These are phyloP conservation scores for Zygosaccharomyces pseudobailii DNA, from an alignment of 1,139 yeast genomes.

Conservation along the genomic window DNA sequence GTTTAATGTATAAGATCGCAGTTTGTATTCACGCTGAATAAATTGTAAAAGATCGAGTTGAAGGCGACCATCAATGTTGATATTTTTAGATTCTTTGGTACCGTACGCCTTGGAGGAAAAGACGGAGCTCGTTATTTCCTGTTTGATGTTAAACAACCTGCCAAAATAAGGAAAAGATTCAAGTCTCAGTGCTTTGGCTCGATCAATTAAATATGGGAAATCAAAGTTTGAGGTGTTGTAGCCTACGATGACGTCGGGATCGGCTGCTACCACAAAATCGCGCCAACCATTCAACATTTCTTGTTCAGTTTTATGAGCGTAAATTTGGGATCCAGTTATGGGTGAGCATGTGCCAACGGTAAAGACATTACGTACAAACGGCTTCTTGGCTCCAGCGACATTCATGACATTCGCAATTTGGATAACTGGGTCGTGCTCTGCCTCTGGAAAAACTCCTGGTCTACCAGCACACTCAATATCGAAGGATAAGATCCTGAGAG, in stretches of 20 bases:
- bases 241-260: conserved; percentile 96
- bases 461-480: conserved; percentile 99
- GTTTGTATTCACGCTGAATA: conserved; percentile 88
- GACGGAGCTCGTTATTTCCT: conserved; percentile 73
- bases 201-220: conserved; percentile 83
- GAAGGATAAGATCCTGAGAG: conserved; percentile 85
- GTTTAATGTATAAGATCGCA: conserved; percentile 90
- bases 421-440: conserved; percentile 88
- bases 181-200: conserved; percentile 72
- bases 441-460: conserved; percentile 93
- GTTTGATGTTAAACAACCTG: conserved; percentile 59
- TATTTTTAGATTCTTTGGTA: conserved; percentile 85
- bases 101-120: conserved; percentile 97
- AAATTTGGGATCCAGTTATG: conserved; percentile 88
- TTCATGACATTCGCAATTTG: conserved; percentile 95
- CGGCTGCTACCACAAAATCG: conserved; percentile 74
- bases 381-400: conserved; percentile 65
- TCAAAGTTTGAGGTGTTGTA: conserved; percentile 94
- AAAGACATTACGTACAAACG: conserved; percentile 91
- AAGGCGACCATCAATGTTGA: conserved; percentile 92
- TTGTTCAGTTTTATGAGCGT: conserved; percentile 67
- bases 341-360: conserved; percentile 89
- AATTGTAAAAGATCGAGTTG: conserved; percentile 92
- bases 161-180: conserved; percentile 82
- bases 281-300: conserved; percentile 85